These are phyloP conservation scores for Septoria petroselini DNA, from an alignment of 2,329 filamentous ascomycete species.

Conservation along the genomic window DNA sequence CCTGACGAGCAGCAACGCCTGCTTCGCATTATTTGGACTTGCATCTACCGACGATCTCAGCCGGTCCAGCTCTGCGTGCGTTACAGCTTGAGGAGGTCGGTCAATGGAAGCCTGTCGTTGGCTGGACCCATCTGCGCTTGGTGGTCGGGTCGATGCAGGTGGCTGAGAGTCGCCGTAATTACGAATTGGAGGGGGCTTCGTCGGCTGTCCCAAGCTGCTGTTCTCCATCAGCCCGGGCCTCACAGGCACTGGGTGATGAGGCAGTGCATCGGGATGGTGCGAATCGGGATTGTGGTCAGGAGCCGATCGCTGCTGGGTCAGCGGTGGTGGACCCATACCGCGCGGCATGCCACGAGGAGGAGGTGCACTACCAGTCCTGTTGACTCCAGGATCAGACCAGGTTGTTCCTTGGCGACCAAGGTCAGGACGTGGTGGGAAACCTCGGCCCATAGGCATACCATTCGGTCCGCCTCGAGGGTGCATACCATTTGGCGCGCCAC, in stretches of 20 bases:
- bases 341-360: slow-evolving; percentile 19
- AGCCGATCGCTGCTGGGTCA: slow-evolving; percentile 30
- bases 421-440: slow-evolving; percentile 23
- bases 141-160: slow-evolving; percentile 28
- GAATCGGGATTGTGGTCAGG: slow-evolving; percentile 19
- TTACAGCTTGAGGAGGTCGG: slow-evolving; percentile 56
- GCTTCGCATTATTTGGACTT: slow-evolving; percentile 68
- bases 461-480: slow-evolving; percentile 9
- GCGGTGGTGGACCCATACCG: slow-evolving; percentile 29
- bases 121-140: slow-evolving; percentile 32
- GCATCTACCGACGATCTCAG: slow-evolving; percentile 67
- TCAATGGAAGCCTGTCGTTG: slow-evolving; percentile 28
- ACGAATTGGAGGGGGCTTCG: slow-evolving; percentile 52
- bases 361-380: slow-evolving; percentile 27
- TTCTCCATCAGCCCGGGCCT: slow-evolving; percentile 46
- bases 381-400: slow-evolving; percentile 31
- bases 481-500: slow-evolving; percentile 6
- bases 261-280: slow-evolving; percentile 54
- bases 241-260: slow-evolving; percentile 53
- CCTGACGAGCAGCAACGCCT: slow-evolving; percentile 72
- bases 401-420: slow-evolving; percentile 24
- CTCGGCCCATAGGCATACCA: slow-evolving; percentile 9
- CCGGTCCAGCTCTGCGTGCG: slow-evolving; percentile 68
- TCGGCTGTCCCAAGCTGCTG: slow-evolving; percentile 29
- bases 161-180: slow-evolving; percentile 49